phyloP scores from a whole-genome alignment of 495 filamentous ascomycete species.

The Pyrenopolyporus hunteri region DNA sequence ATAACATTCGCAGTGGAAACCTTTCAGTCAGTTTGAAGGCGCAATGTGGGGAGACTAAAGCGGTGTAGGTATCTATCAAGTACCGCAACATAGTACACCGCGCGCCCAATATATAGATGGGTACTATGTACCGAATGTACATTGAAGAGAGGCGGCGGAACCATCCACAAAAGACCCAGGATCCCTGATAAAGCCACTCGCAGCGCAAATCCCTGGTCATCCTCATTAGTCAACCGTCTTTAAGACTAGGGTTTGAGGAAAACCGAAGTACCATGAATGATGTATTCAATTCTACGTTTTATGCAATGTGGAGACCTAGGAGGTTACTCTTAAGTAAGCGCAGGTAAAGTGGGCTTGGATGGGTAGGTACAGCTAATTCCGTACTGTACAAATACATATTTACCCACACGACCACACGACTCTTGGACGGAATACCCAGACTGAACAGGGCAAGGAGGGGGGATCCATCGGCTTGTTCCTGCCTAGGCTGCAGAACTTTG shows the following conservation, averaged over 20 bases:
- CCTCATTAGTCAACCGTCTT: constrained; percentile 29
- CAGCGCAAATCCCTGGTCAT: constrained; percentile 35
- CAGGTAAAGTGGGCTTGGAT: constrained; percentile 4
- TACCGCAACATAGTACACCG: too few species aligned
- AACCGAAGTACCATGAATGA: constrained; percentile 36
- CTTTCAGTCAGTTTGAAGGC: constrained; percentile 14
- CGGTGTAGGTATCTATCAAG: constrained; percentile 28
- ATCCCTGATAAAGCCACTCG: constrained; percentile 38
- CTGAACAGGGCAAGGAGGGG: constrained; percentile 13
- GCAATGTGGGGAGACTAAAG: constrained; percentile 33
- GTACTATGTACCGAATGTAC: constrained; percentile 12
- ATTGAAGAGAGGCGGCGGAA: constrained; percentile 25
- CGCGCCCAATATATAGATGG: too few species aligned
- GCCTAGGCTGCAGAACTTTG: background rate
- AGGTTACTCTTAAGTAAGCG: constrained; percentile 19
- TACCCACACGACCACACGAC: background rate
- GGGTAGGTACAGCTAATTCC: too few species aligned
- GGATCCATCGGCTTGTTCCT: constrained; percentile 11
- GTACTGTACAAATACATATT: background rate
- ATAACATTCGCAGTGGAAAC: constrained; percentile 15
- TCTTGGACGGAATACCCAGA: background rate
- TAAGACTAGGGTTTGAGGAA: constrained; percentile 16
- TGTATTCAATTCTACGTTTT: constrained; percentile 24
- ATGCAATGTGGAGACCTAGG: constrained; percentile 33
- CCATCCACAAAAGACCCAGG: constrained; percentile 37